phyloP scores from a whole-genome alignment of 1,284 basidiomycete species.

The Moniliophthora roreri region DNA sequence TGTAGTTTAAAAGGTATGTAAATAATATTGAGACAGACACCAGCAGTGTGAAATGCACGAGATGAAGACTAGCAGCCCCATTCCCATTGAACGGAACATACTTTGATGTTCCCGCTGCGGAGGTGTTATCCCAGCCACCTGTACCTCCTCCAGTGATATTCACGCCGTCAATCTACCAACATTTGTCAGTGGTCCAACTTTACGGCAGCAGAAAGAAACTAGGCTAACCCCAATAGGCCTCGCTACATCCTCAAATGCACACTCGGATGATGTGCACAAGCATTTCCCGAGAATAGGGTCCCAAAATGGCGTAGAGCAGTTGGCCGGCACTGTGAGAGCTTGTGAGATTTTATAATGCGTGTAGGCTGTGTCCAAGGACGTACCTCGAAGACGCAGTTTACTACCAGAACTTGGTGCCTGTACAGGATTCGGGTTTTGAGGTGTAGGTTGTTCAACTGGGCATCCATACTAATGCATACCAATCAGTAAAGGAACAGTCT shows the following conservation, averaged over 20 bases:
- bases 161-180: slow-evolving; percentile 59
- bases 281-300: slow-evolving; percentile 70
- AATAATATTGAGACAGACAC: too few relatives aligned
- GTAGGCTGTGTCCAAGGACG: slow-evolving; percentile 22
- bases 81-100: slow-evolving; percentile 52
- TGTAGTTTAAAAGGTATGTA: too few relatives aligned
- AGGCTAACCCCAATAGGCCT: slow-evolving; percentile 64
- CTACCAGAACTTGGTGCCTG: slow-evolving; percentile 48
- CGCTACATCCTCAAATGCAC: slow-evolving; percentile 63
- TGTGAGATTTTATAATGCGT: not conserved
- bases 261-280: slow-evolving; percentile 54
- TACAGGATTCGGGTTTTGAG: slow-evolving; percentile 62
- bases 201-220: slow-evolving; percentile 7
- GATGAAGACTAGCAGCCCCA: too few relatives aligned
- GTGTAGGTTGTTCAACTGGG: slow-evolving; percentile 53
- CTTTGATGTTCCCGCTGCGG: slow-evolving; percentile 26
- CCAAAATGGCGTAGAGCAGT: slow-evolving; percentile 81
- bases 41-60: too few relatives aligned
- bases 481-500: slow-evolving; percentile 2
- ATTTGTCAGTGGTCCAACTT: slow-evolving; percentile 5
- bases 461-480: slow-evolving; percentile 72
- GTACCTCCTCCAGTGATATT: slow-evolving; percentile 65
- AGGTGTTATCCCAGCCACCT: slow-evolving; percentile 29
- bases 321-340: slow-evolving; percentile 51
- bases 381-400: slow-evolving; percentile 51